A percentile compares a stretch with the other conserved stretches of the same genome.
phyloP scores from a whole-genome alignment of 495 filamentous ascomycete species.

The Penicillium lagena region DNA sequence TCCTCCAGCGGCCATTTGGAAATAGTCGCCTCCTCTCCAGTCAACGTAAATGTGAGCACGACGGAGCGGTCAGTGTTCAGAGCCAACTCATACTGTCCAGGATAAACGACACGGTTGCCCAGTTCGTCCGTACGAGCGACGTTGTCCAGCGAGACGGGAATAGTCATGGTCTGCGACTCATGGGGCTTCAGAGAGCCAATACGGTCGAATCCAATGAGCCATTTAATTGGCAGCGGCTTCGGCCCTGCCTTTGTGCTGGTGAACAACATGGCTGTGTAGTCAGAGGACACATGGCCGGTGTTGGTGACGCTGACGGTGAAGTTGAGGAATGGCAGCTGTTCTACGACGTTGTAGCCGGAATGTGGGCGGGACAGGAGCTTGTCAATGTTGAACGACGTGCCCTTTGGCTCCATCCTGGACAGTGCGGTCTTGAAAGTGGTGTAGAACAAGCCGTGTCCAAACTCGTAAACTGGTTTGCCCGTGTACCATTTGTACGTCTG shows the following conservation, averaged over 20 bases:
- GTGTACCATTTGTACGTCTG: conserved; percentile 61
- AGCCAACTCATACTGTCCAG: conserved; percentile 54
- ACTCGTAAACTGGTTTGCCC: conserved; percentile 44
- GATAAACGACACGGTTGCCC: conserved; percentile 59
- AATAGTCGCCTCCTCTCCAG: conserved; percentile 21
- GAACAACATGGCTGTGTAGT: conserved; percentile 56
- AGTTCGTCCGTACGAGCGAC: conserved; percentile 50
- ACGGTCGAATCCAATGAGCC: conserved; percentile 54
- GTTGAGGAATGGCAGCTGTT: conserved; percentile 39
- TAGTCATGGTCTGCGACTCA: conserved; percentile 19
- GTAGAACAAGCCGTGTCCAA: conserved; percentile 51
- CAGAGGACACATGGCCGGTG: conserved; percentile 46
- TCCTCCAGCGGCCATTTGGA: conserved; percentile 27
- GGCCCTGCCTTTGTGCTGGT: conserved; percentile 50
- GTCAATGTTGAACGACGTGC: conserved; percentile 19
- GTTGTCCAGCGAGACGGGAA: conserved; percentile 51
- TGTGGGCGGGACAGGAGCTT: conserved; percentile 19
- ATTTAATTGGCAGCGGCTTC: conserved; percentile 56
- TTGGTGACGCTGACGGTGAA: conserved; percentile 42
- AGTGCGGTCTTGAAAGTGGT: conserved; percentile 37
- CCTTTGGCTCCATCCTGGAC: background rate
- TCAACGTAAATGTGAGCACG: conserved; percentile 22
- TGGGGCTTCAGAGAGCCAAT: conserved; percentile 39
- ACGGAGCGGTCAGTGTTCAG: conserved; percentile 43
- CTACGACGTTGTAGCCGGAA: conserved; percentile 14